A percentile compares a stretch with the other conserved stretches of the same genome.
Conservation (phyloP, 2,329 filamentous ascomycete species). For the Trichoderma atroviride region DNA sequence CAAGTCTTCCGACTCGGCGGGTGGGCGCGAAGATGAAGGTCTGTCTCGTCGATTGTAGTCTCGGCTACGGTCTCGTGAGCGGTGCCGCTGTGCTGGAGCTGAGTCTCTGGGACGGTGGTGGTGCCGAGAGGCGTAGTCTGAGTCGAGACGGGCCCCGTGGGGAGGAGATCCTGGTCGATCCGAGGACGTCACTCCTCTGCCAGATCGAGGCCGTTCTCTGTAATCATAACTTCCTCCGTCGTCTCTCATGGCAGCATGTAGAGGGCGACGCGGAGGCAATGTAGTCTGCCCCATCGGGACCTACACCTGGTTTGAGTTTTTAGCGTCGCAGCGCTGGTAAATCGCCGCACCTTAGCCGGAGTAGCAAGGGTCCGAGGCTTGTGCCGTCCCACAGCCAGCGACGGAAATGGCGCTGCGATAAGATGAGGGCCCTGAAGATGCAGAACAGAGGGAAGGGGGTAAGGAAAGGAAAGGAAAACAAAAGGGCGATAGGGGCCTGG, state of each 20-base stretch:
- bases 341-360: slow-evolving; percentile 47
- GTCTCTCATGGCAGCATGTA: slow-evolving; percentile 49
- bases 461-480: not conserved
- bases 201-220: slow-evolving; percentile 43
- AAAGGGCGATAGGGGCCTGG: slow-evolving; percentile 1
- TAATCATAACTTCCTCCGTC: slow-evolving; percentile 42
- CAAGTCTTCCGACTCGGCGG: slow-evolving; percentile 41
- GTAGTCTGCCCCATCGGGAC: slow-evolving; percentile 37
- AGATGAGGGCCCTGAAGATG: slow-evolving; percentile 3
- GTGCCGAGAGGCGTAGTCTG: slow-evolving; percentile 37
- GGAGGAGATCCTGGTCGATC: slow-evolving; percentile 40
- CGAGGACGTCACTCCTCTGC: slow-evolving; percentile 40
- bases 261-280: slow-evolving; percentile 41
- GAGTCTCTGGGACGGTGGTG: slow-evolving; percentile 41
- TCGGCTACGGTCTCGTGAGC: slow-evolving; percentile 45
- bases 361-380: slow-evolving; percentile 31
- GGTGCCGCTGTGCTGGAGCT: slow-evolving; percentile 41
- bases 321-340: slow-evolving; percentile 41
- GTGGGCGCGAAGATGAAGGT: slow-evolving; percentile 35
- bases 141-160: slow-evolving; percentile 37
- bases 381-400: slow-evolving; percentile 22
- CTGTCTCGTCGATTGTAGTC: slow-evolving; percentile 37
- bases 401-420: slow-evolving; percentile 5
- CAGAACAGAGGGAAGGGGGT: not conserved
- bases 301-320: slow-evolving; percentile 43